phyloP scores from a whole-genome alignment of 2,329 filamentous ascomycete genomes.

The Penicillium expansum region DNA sequence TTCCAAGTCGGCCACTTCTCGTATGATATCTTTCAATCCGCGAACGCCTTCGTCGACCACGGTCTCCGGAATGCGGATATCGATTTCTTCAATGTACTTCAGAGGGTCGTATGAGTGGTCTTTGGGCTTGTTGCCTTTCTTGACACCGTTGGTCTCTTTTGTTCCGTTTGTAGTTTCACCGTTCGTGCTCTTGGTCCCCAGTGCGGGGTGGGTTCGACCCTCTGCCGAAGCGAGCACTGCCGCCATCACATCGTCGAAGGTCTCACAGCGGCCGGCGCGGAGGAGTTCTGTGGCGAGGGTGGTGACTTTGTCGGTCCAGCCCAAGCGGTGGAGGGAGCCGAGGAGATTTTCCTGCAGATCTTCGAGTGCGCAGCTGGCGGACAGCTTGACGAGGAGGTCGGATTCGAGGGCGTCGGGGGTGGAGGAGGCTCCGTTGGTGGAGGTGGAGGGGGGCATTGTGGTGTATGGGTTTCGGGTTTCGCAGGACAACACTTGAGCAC shows the following conservation, averaged over 20 bases:
- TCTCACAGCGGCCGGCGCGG: slow-evolving; percentile 56
- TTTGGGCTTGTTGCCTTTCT: slow-evolving; percentile 31
- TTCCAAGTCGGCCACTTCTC: slow-evolving; percentile 49
- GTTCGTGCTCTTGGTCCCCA: slow-evolving; percentile 23
- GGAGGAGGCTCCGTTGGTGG: slow-evolving; percentile 21
- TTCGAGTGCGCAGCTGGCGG: slow-evolving; percentile 50
- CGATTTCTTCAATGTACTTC: slow-evolving; percentile 38
- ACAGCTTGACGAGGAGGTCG: slow-evolving; percentile 46
- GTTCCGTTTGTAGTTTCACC: slow-evolving; percentile 19
- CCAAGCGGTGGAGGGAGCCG: slow-evolving; percentile 55
- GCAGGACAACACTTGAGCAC: background rate
- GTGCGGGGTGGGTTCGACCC: slow-evolving; percentile 32
- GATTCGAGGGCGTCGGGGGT: slow-evolving; percentile 43
- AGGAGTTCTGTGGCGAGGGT: slow-evolving; percentile 56
- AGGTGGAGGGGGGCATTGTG: slow-evolving; percentile 23
- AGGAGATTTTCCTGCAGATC: slow-evolving; percentile 56
- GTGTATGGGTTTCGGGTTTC: background rate
- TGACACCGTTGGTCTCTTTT: slow-evolving; percentile 20
- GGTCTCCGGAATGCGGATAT: slow-evolving; percentile 50
- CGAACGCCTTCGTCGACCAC: slow-evolving; percentile 52
- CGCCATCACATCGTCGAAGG: slow-evolving; percentile 56
- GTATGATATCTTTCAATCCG: slow-evolving; percentile 52
- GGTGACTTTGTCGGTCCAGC: slow-evolving; percentile 58
- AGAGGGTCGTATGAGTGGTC: slow-evolving; percentile 18
- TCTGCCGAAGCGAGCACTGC: slow-evolving; percentile 51